Conservation (phyloP, 306 rosid species). For the Quercus cerris region DNA sequence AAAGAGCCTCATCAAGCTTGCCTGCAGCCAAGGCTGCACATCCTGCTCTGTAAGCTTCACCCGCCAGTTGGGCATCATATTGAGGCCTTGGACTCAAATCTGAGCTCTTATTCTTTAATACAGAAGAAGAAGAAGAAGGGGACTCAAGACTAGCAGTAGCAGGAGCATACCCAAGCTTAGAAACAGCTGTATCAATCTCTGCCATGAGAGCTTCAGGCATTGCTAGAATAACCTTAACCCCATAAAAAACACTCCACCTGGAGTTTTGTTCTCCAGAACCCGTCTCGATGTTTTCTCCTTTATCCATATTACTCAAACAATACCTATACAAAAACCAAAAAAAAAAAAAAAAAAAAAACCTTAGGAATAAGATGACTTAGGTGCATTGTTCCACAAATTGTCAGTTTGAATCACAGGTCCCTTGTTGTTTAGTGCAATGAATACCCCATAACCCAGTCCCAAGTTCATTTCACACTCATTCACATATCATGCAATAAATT, state of each 20-base stretch:
- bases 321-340: background rate
- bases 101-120: conserved; percentile 1
- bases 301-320: background rate
- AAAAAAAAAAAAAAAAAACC: background rate
- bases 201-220: conserved; percentile 74
- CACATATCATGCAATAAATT: background rate
- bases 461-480: background rate
- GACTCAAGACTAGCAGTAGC: conserved; percentile 49
- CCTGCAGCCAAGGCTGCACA: conserved; percentile 78
- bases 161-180: conserved; percentile 60
- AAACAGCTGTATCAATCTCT: conserved; percentile 74
- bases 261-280: conserved; percentile 37
- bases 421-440: background rate
- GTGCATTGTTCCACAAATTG: background rate
- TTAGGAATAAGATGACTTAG: background rate
- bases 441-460: background rate
- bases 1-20: conserved; percentile 67
- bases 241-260: conserved; percentile 66
- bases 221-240: conserved; percentile 56
- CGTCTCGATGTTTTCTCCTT: background rate
- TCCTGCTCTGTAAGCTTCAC: conserved; percentile 75
- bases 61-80: conserved; percentile 63
- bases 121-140: conserved; percentile 15
- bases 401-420: background rate
- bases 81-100: conserved; percentile 12